Base-by-base conservation (phyloP, 2,329 filamentous ascomycete species). In the Bipolaris oryzae region DNA sequence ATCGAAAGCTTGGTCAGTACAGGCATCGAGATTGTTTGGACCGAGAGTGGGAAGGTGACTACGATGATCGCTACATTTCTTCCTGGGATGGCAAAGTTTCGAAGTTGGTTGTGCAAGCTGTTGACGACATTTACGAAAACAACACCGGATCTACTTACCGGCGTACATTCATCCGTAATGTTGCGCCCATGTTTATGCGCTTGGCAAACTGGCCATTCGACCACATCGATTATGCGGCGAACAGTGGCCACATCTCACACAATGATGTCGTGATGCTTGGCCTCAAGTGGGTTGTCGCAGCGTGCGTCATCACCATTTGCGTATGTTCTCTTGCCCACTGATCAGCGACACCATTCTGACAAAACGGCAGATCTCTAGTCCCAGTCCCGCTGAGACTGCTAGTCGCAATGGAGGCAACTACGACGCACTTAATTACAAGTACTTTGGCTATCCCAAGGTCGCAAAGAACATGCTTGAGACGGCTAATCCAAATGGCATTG, bases 61-160 rank as follows among this genome's bases (percentile, higher is more conserved):
- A 69, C 33, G 71, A 71, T 31, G 72, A 74, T 34, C 68, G 70
- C 2, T 74, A 74, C 38, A 62, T 74, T 15, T 72, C 69, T 7
- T 59, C 68, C 0, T 72, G 54, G 50, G 71, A 74, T 37, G 72
- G 71, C 3, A 68, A 65, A 25, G 52, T 70, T 6, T 69, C 67
- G 1, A 70, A 71, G 38, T 60, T 74, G 2, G 62, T 73, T 3
- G 70, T 74, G 3, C 72, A 74, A 53, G 62, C 69, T 15, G 63
- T 67, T 2, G 71, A 74, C 15, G 68, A 74, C 1, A 71, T 74
- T 11, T 73, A 71, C 44, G 68, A 74, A 37, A 64, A 70, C 20
- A 60, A 64, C 2, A 52, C 58, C 2, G 69, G 65, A 7, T 62
- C 59, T 11, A 73, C 70, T 3, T 71, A 71, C 44, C 62, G 68